Evolutionary conservation across 2,329 filamentous ascomycete species (phyloP), one percentile per base, ranked within the genome.

Genomic region (Nemania abortiva): DNA sequence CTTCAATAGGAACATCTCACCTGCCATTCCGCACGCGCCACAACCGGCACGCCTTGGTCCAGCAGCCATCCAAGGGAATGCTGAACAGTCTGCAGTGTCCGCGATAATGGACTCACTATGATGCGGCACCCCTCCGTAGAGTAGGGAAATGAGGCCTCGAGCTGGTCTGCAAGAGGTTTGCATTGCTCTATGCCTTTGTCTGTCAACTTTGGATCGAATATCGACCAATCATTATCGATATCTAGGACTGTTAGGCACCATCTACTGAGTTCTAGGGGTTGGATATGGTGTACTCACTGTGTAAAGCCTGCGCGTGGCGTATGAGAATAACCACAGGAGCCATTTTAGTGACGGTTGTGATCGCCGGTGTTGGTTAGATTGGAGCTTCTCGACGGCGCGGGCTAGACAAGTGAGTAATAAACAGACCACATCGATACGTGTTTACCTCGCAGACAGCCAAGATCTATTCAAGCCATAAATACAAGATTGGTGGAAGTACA

Each of bases 281-380:
- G 15, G 31, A 22, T 52, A 31, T 37, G 57, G 27, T 31, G 15
- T 47, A 77, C 77, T 75, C 72, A 82, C 82, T 83, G 58, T 83
- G 81, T 57, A 77, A 47, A 45, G 81, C 82, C 76, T 83, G 76
- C 27, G 79, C 82, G 65, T 83, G 82, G 56, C 82, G 76, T 67
- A 83, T 81, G 6, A 83, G 69, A 68, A 83, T 79, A n/a, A 83
- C 72, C 5, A 77, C 76, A 6, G 81, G 81, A 15, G 81, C 71
- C 81, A 83, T 83, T 49, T 68, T 58, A 37, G n/a, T 24, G 37
- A 54, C 2, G 31, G 49, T 24, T 13, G 18, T 27, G 22, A n/a
- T n/a, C n/a, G n/a, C n/a, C n/a, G n/a, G n/a, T n/a, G n/a, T n/a
- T 37, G 11, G 34, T 37, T 7, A 37, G 22, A 29, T 29, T 52